Base-by-base conservation (phyloP, 306 rosid genomes). In the Glycine soja region DNA sequence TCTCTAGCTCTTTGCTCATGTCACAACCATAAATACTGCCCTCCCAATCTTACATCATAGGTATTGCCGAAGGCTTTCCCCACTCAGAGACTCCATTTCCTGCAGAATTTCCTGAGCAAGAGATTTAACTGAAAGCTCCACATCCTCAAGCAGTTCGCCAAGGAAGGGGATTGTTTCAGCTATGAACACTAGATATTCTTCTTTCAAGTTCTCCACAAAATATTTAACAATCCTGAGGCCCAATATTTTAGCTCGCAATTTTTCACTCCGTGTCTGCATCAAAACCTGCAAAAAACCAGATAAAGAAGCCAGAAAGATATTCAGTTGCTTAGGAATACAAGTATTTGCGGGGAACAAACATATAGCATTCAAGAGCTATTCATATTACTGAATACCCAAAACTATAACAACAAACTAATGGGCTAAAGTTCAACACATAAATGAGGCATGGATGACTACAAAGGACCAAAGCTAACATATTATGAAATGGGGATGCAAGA, bases 131-230 rank as follows among this genome's bases (percentile, higher is more conserved):
- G 91, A 87, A 51, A 85, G 91, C 81, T 93, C 98, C 54, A 90
- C 90, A 78, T 95, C 99, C 88, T 95, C 98, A 0, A 95, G 98
- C 83, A 95, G 83, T 85, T 95, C 99, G n/a, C 92, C 90, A 2
- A 95, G 90, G 93, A 93, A 91, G 24, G 98, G 94, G 47, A 95
- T 93, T 18, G 98, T 95, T 86, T 95, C 98, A 2, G 97, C 88
- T 80, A 91, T 62, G n/a, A 93, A 84, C 4, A 91, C 97, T 14
- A 91, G 79, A 80, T 92, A 95, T 75, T 95, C 99, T 84, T 95
- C 99, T 64, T 93, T 93, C 86, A 93, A 80, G 80, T 90, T 87
- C 77, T 95, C 95, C 91, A 95, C 36, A 38, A 95, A 79, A 83
- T 87, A 87, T 77, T 90, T 91, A 0, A 93, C 87, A 19, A 90